Evolutionary conservation across 306 rosid genomes (phyloP).

Genomic region (Prunus mira): DNA sequence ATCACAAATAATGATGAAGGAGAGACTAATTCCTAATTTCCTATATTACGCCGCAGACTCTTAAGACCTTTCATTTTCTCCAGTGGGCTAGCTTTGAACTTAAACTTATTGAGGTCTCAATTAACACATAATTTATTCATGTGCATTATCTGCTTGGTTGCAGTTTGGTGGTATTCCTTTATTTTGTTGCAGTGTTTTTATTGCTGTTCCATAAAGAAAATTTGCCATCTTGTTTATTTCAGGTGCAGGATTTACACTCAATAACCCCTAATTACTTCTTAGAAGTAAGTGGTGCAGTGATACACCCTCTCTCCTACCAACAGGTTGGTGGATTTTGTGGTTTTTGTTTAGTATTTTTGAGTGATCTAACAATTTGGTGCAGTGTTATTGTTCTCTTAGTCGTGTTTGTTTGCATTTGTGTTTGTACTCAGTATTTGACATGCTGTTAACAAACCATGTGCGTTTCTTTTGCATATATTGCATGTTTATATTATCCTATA

Average conservation of each 20-base stretch:
- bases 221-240: constrained; percentile 17
- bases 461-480: neutral
- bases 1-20: neutral
- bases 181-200: neutral
- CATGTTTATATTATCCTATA: neutral
- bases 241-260: constrained; percentile 96
- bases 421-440: neutral
- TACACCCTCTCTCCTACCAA: constrained; percentile 96
- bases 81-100: neutral
- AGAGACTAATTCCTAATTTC: neutral
- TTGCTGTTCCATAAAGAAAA: neutral
- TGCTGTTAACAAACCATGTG: neutral
- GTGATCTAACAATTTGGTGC: neutral
- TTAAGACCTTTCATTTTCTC: neutral
- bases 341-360: neutral
- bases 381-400: neutral
- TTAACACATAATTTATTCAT: neutral
- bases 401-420: neutral
- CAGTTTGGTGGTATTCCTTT: neutral
- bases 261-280: constrained; percentile 87
- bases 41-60: neutral
- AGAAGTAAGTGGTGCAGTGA: constrained; percentile 92
- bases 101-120: neutral
- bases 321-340: constrained; percentile 63
- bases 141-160: neutral